Evolutionary conservation across 257 asterid species (phyloP).

Genomic region (Nicotiana tabacum): DNA sequence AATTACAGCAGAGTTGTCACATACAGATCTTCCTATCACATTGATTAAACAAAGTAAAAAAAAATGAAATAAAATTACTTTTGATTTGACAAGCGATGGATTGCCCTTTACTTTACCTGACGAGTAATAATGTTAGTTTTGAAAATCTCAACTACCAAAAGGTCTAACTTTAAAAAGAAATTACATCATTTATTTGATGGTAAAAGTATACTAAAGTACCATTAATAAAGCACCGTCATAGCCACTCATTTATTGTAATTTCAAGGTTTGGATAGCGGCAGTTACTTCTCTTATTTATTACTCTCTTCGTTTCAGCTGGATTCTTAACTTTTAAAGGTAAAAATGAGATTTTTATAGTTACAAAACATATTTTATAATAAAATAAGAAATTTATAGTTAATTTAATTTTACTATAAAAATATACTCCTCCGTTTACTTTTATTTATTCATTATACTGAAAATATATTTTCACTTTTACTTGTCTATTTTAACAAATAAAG

Average conservation of each 20-base stretch:
- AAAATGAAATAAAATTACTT: neutral
- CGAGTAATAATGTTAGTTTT: neutral
- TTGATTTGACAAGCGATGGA: neutral
- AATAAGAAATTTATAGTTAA: no score
- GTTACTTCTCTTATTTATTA: no score
- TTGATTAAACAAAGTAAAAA: neutral
- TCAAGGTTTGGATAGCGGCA: neutral
- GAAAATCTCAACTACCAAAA: conserved; percentile 3
- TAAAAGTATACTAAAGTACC: neutral
- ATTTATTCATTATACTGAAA: no score
- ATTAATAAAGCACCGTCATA: neutral
- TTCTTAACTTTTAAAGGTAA: no score
- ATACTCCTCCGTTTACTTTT: no score
- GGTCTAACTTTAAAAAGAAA: neutral
- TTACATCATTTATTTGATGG: neutral
- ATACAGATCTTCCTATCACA: neutral
- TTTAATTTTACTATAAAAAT: no score
- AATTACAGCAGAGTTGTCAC: neutral
- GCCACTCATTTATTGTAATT: neutral
- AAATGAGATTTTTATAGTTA: no score
- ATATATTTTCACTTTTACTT: no score
- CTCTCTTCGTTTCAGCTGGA: no score
- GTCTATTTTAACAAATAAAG: no score
- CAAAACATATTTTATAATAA: no score
- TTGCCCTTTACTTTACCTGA: neutral